Base-by-base conservation (phyloP, 2,329 filamentous ascomycete species). In the Colletotrichum incanum region DNA sequence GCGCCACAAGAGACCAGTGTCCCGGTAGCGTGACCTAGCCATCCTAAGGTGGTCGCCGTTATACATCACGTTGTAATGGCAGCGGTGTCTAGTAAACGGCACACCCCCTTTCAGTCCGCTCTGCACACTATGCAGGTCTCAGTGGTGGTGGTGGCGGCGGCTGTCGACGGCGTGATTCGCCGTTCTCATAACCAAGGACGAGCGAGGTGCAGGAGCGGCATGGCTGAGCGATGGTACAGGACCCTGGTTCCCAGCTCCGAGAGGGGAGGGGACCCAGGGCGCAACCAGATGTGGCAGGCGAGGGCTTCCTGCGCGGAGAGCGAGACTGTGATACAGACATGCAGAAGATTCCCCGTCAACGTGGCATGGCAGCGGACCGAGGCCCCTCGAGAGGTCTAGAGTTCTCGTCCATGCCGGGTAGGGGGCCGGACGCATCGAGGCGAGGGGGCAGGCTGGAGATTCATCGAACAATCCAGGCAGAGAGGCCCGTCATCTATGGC, bases 321-420 rank as follows among this genome's bases (percentile, higher is more conserved):
- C 31, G 56, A 61, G 49, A 67, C 62, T 54, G 37, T 59, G 69
- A 69, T 68, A 68, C 52, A 54, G 69, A 68, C 65, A 72, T 72
- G 65, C 69, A 63, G 65, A 37, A 64, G 52, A 28, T 50, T 52
- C 69, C 58, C 65, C 65, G 65, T 63, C 65, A 63, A 63, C 58
- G 50, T 68, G 65, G 45, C 18, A 69, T 68, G 49, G 59, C 69
- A 31, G 65, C 65, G 59, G 65, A 64, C 69, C 43, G 58, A 68
- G 58, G 41, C 50, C 18, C 56, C 50, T 23, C 50, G 41, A 68
- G 50, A 28, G 68, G 65, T 56, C 26, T 52, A 55, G 66, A 26
- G 64, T 55, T 18, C 62, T 41, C 55, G 67, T 34, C 37, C 55
- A 59, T 23, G 26, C 49, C 64, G 68, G 64, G 58, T 39, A 71